Evolutionary conservation across 805 yeast genomes (phyloP), one percentile per base, ranked within the genome.

Genomic region (Candida mattraensis): DNA sequence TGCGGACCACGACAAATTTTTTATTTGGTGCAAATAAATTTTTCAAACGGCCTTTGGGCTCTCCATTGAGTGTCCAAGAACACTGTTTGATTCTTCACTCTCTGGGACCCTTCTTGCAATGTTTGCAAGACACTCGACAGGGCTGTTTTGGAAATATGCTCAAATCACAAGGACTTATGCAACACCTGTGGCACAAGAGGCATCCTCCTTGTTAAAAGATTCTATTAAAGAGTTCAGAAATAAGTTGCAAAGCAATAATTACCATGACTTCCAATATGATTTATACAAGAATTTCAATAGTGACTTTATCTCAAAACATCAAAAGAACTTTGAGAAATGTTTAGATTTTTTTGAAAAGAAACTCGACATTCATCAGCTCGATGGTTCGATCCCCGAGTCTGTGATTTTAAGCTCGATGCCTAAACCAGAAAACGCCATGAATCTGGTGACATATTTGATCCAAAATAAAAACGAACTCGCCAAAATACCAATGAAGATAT

Each of bases 361-460:
- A 20, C 38, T n/a, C n/a, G n/a, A n/a, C n/a, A n/a, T n/a, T n/a
- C n/a, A n/a, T n/a, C n/a, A n/a, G n/a, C n/a, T n/a, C n/a, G n/a
- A n/a, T n/a, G n/a, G n/a, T n/a, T n/a, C n/a, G n/a, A n/a, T n/a
- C n/a, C n/a, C n/a, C n/a, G n/a, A n/a, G n/a, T n/a, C n/a, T n/a
- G 10, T 27, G 37, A 16, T 27, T 42, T 14, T 28, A 8, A 30
- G 35, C 15, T 28, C 39, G 15, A 19, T 31, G 23, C 59, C 58
- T 9, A 41, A 28, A 7, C 28, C 24, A 3, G 14, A 37, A 7
- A 40, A 33, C 7, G 38, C 39, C 9, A 28, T 40, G 12, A 28
- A 30, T 7, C 18, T 42, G 11, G 44, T 50, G 18, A 13, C 37
- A 5, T 44, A 38, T 32, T 24, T 53, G 4, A 28, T 44, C 17